Percentiles rank a stretch among this genome's conserved stretches.
These are phyloP conservation scores for Trichoderma citrinoviride DNA, from an alignment of 2,329 filamentous ascomycete genomes.

Conservation along the genomic window DNA sequence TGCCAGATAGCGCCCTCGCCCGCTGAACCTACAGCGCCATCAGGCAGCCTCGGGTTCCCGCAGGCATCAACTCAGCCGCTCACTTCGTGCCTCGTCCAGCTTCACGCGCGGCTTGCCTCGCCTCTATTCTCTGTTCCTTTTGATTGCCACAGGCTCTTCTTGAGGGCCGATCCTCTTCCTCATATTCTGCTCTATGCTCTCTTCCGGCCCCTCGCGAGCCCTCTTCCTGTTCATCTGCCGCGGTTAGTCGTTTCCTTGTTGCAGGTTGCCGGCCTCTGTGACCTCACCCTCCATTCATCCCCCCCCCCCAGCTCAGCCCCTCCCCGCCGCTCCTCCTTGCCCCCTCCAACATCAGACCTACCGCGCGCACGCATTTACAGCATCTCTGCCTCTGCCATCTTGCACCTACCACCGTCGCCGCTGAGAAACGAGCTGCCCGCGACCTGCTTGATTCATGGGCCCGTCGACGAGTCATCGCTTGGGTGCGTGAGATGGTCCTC, in stretches of 20 bases:
- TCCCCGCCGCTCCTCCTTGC: conserved; percentile 14
- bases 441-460: conserved; percentile 24
- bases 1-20: background rate
- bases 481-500: conserved; percentile 29
- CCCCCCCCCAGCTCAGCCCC: conserved; percentile 14
- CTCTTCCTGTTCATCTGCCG: background rate
- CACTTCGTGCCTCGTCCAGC: background rate
- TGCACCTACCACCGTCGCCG: background rate
- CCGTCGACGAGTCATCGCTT: conserved; percentile 25
- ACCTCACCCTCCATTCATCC: conserved; percentile 12
- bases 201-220: background rate
- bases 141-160: background rate
- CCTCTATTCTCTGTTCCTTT: background rate
- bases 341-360: background rate
- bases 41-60: conserved; percentile 19
- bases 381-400: background rate
- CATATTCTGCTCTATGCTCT: background rate
- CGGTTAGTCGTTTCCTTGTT: conserved; percentile 22
- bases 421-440: background rate
- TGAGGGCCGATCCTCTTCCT: background rate
- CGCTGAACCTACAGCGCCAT: background rate
- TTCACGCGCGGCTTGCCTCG: background rate
- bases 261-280: conserved; percentile 14
- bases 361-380: no score
- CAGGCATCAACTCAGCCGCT: conserved; percentile 22